Conservation (phyloP, 129 eudicot species). For the Glebionis coronaria region DNA sequence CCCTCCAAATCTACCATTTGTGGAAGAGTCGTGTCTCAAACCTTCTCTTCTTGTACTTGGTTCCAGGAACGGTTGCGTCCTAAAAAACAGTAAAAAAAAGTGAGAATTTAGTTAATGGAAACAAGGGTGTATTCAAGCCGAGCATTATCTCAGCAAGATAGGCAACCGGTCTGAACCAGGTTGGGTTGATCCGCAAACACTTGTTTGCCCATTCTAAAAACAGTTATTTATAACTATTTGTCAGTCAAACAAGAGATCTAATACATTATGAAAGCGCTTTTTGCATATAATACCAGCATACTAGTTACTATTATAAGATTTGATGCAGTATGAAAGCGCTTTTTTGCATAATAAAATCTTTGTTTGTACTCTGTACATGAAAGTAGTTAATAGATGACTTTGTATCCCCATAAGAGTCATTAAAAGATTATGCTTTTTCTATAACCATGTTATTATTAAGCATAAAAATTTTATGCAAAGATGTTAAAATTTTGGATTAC, state of each 20-base stretch:
- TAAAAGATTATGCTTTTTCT: too few relatives aligned
- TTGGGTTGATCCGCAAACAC: neutral
- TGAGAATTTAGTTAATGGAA: neutral
- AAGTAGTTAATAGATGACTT: too few relatives aligned
- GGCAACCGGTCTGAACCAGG: neutral
- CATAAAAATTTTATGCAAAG: too few relatives aligned
- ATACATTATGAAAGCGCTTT: neutral
- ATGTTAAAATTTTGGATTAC: too few relatives aligned
- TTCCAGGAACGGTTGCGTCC: constrained; percentile 58
- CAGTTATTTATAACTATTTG: neutral
- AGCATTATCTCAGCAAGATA: neutral
- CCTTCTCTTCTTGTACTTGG: constrained; percentile 56
- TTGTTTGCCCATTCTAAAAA: neutral
- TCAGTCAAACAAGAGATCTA: neutral
- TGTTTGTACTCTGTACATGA: too few relatives aligned
- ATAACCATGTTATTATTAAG: too few relatives aligned
- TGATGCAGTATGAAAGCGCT: neutral
- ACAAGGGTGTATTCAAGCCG: neutral
- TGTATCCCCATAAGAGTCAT: too few relatives aligned
- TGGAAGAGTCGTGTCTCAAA: constrained; percentile 41
- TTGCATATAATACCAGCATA: neutral
- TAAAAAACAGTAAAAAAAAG: constrained; percentile 21
- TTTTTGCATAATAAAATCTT: neutral
- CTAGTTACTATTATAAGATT: neutral
- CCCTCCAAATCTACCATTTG: constrained; percentile 54